Base-by-base conservation (phyloP, 2,329 filamentous ascomycete genomes). In the Daldinia sp. region DNA sequence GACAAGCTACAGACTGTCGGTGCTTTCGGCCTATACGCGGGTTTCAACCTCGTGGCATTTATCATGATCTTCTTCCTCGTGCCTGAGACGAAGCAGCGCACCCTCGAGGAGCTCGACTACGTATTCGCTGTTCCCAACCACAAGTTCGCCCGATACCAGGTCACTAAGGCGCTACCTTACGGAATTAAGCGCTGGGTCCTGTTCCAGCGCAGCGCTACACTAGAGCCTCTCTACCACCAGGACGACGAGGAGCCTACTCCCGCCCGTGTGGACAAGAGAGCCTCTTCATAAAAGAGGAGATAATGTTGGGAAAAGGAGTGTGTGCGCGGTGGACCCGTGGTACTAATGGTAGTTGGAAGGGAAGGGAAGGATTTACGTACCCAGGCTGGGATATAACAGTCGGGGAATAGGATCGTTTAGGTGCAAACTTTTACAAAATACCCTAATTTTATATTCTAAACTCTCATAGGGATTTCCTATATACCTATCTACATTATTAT, bases 11-110 rank as follows among this genome's bases (percentile, higher is more conserved):
- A 80, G 2, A 81, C 84, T 1, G 74, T 83, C 3, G 86, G 86
- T 1, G 82, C 86, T 0, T 79, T 81, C 63, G 80, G 80, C 0
- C 81, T 84, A 70, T 86, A 86, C 51, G 83, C 83, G 0, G 83
- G 79, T 1, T 81, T 85, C 37, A 86, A 86, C 68, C 46, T 83
- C 0, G 73, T 84, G 0, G 84, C 83, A 0, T 81, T 84, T 73
- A 62, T 79, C 44, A 78, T 86, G 69, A 85, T 85, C 68, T 85
- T 85, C 67, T 78, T 84, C 30, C 80, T 85, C 56, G 81, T 86
- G 0, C 84, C 83, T 0, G 84, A 86, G 75, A 86, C 84, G 1
- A 85, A 85, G 76, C 82, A 84, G 41, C 81, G 82, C 60, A 85
- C 83, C 0, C 78, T 86, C 0, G 84, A 86, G 67, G 84, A 86